These are phyloP conservation scores for Fraxinus velutina DNA, from an alignment of 305 asterid genomes.

Conservation along the genomic window DNA sequence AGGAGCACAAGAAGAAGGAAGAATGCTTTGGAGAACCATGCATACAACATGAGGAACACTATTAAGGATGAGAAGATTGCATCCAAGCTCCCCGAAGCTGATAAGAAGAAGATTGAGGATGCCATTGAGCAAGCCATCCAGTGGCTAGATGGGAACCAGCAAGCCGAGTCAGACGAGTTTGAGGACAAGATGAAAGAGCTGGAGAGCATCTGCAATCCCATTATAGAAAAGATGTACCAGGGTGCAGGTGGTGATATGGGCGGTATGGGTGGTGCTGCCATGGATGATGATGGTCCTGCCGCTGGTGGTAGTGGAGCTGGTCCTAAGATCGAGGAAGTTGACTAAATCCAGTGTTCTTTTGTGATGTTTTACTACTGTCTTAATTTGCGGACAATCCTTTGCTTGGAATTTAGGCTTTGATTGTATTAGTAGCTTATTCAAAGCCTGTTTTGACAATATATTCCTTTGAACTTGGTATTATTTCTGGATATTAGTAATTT, in stretches of 20 bases:
- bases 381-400: not conserved
- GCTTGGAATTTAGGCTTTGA: not conserved
- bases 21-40: conserved; percentile 68
- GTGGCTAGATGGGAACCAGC: conserved; percentile 65
- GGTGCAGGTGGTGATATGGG: no score
- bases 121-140: conserved; percentile 56
- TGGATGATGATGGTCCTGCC: no score
- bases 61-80: conserved; percentile 75
- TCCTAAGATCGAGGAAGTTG: no score
- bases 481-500: not conserved
- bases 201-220: no score
- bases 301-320: no score
- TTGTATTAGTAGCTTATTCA: not conserved
- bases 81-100: conserved; percentile 53
- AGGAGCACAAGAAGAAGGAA: conserved; percentile 84
- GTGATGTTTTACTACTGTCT: not conserved
- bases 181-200: no score
- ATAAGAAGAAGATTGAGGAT: conserved; percentile 72
- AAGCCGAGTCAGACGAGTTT: no score
- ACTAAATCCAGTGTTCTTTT: no score
- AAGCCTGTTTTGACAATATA: not conserved
- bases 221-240: no score
- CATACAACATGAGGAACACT: conserved; percentile 89
- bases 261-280: no score
- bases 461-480: not conserved